Evolutionary conservation across 768 basidiomycete species (phyloP).

Genomic region (Xanthoconium purpureum): DNA sequence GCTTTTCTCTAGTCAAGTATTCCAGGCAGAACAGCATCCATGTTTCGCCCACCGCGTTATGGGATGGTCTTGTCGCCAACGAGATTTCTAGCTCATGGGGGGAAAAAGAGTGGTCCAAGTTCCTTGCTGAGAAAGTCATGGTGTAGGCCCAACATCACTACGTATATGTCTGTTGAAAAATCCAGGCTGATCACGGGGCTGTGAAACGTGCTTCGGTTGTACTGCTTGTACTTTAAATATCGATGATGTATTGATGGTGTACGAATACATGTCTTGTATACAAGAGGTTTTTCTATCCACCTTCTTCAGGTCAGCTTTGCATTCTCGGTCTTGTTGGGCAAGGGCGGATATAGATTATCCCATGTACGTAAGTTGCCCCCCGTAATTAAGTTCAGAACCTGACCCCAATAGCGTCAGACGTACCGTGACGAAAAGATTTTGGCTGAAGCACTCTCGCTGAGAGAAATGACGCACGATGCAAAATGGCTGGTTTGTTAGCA

Average conservation of each 20-base stretch:
- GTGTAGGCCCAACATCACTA: conserved; percentile 25
- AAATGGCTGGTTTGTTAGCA: too few relatives aligned
- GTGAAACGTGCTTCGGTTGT: background rate
- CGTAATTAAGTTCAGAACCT: too few relatives aligned
- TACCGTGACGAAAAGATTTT: too few relatives aligned
- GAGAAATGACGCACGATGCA: too few relatives aligned
- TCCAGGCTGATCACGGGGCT: background rate
- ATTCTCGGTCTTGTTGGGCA: too few relatives aligned
- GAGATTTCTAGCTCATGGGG: conserved; percentile 83
- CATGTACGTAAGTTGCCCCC: too few relatives aligned
- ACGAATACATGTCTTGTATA: background rate
- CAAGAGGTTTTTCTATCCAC: background rate
- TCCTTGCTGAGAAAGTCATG: conserved; percentile 57
- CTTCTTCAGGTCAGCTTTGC: too few relatives aligned
- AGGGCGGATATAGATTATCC: too few relatives aligned
- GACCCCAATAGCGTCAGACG: too few relatives aligned
- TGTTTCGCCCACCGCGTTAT: conserved; percentile 80
- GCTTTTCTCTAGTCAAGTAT: conserved; percentile 68
- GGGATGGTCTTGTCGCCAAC: conserved; percentile 70
- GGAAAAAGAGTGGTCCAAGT: conserved; percentile 76
- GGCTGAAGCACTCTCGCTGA: too few relatives aligned
- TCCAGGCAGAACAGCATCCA: conserved; percentile 90
- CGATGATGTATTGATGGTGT: background rate
- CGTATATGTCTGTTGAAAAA: background rate
- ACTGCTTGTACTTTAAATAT: background rate